phyloP scores from a whole-genome alignment of 345 rosid species.

The Heritiera fomes region DNA sequence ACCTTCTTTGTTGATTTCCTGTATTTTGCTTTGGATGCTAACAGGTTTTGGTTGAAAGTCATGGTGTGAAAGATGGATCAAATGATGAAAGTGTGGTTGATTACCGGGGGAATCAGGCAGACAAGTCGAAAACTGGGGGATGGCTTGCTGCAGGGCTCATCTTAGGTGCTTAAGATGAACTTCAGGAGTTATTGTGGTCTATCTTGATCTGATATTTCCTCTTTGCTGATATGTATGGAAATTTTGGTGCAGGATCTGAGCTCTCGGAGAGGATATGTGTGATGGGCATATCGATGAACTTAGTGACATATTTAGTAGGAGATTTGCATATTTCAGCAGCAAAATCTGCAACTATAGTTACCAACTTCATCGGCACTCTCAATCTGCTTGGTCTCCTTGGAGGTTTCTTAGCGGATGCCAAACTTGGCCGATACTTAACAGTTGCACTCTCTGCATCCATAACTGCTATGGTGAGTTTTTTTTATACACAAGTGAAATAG shows the following conservation, averaged over 20 bases:
- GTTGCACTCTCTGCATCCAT: constrained; percentile 66
- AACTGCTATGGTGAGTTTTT: constrained; percentile 59
- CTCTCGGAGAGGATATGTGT: constrained; percentile 83
- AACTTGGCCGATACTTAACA: constrained; percentile 75
- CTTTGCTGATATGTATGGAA: not conserved
- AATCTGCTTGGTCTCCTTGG: constrained; percentile 82
- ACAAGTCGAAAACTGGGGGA: constrained; percentile 80
- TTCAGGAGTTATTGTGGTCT: not conserved
- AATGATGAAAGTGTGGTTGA: constrained; percentile 43
- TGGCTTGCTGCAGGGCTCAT: constrained; percentile 94
- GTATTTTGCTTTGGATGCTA: not conserved
- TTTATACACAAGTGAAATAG: not conserved
- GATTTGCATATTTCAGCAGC: constrained; percentile 76
- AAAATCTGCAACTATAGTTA: constrained; percentile 76
- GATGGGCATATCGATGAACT: constrained; percentile 38
- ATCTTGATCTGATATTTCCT: not conserved
- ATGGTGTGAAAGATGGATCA: constrained; percentile 43
- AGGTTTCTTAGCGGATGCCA: constrained; percentile 93
- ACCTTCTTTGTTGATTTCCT: constrained; percentile 11
- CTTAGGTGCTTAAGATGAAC: constrained; percentile 47
- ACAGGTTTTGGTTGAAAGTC: constrained; percentile 53
- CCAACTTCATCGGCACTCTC: constrained; percentile 93
- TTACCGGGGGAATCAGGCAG: constrained; percentile 63
- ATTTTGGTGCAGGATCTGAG: constrained; percentile 59
- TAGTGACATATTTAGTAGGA: constrained; percentile 82